phyloP scores from a whole-genome alignment of 345 rosid species.

The Conringia planisiliqua region DNA sequence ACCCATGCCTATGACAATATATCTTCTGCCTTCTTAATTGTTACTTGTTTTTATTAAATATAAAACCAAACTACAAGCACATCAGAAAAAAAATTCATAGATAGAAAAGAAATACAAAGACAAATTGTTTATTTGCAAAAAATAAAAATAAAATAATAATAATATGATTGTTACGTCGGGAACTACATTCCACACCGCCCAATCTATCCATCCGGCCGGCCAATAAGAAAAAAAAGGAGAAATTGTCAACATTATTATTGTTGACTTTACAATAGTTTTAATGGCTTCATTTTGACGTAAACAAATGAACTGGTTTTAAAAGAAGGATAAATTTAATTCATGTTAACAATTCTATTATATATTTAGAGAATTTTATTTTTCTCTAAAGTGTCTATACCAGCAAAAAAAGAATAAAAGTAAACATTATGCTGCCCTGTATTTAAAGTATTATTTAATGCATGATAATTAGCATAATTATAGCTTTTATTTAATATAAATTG shows the following conservation, averaged over 20 bases:
- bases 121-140: neutral
- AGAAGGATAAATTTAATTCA: too few species aligned
- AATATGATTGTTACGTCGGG: neutral
- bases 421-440: too few species aligned
- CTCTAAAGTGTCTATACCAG: too few species aligned
- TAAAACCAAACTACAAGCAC: neutral
- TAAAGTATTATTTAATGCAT: too few species aligned
- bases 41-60: too few species aligned
- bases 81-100: neutral
- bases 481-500: too few species aligned
- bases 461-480: too few species aligned
- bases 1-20: neutral
- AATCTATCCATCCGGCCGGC: constrained; percentile 19
- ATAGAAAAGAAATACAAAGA: neutral
- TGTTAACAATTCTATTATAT: too few species aligned
- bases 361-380: too few species aligned
- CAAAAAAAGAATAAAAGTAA: too few species aligned
- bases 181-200: constrained; percentile 25
- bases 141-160: neutral
- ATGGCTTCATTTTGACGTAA: too few species aligned
- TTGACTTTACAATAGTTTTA: neutral
- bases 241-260: neutral
- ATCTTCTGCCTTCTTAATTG: neutral
- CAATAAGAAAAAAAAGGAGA: neutral
- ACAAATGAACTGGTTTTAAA: too few species aligned